Percentiles rank a stretch among this genome's conserved stretches.
These are phyloP conservation scores for Hymenochaete sp. DNA, from an alignment of 1,284 basidiomycete genomes.

Conservation along the genomic window DNA sequence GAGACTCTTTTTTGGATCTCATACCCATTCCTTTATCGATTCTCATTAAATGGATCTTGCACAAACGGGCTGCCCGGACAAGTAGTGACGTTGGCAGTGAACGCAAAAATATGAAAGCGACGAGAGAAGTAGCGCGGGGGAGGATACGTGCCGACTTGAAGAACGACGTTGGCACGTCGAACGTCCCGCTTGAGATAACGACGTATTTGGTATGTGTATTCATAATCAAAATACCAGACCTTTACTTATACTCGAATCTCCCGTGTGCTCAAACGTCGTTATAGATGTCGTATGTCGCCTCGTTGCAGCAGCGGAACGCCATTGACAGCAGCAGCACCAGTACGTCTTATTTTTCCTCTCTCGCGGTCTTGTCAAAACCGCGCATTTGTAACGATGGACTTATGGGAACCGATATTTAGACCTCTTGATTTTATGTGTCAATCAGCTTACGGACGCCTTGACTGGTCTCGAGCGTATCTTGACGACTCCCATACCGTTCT, in stretches of 20 bases:
- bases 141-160: conserved; percentile 46
- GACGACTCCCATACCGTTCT: conserved; percentile 75
- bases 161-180: conserved; percentile 41
- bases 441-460: conserved; percentile 56
- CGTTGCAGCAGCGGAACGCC: conserved; percentile 49
- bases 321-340: conserved; percentile 60
- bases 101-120: conserved; percentile 37
- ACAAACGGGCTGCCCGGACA: too few species aligned
- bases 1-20: conserved; percentile 52
- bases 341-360: conserved; percentile 26
- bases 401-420: conserved; percentile 29
- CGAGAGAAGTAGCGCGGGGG: conserved; percentile 43
- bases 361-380: conserved; percentile 4
- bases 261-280: too few species aligned
- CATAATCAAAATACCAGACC: too few species aligned
- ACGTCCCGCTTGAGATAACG: conserved; percentile 66
- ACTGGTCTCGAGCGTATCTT: conserved; percentile 69
- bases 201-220: conserved; percentile 52
- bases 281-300: conserved; percentile 58
- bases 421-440: conserved; percentile 42
- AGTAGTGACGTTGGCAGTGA: conserved; percentile 36
- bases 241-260: conserved; percentile 2
- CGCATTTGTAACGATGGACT: not conserved
- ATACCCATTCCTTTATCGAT: conserved; percentile 68
- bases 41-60: conserved; percentile 39